Percentiles rank a stretch among this genome's conserved stretches.
These are phyloP conservation scores for Solanum hybrid DNA, from an alignment of 305 asterid species.

Conservation along the genomic window DNA sequence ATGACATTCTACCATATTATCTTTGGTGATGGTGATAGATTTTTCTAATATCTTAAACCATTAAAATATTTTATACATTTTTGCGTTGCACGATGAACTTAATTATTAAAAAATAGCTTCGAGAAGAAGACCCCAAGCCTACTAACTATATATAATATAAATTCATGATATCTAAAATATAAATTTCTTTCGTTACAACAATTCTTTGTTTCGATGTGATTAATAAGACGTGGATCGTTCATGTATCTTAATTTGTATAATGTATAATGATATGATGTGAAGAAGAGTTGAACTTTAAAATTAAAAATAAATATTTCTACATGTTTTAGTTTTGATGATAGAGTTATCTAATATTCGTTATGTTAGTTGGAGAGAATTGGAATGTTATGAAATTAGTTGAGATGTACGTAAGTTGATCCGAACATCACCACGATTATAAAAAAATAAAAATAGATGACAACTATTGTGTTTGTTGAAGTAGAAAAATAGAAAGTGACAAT, in stretches of 20 bases:
- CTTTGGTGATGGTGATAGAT: conserved; percentile 2
- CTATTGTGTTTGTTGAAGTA: neutral
- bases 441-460: neutral
- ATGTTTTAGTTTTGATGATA: neutral
- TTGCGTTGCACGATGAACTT: neutral
- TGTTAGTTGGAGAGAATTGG: neutral
- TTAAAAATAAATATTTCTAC: neutral
- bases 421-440: no score
- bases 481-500: neutral
- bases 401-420: no score
- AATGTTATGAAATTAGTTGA: no score
- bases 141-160: neutral
- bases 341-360: neutral
- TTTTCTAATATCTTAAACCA: neutral
- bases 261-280: neutral
- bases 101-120: neutral
- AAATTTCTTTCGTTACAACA: neutral
- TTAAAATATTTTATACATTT: neutral
- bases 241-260: neutral
- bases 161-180: neutral
- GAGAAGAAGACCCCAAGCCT: neutral
- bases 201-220: neutral
- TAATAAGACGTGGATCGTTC: neutral
- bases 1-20: conserved; percentile 1
- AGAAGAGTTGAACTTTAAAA: neutral